Evolutionary conservation across 2,329 filamentous ascomycete species (phyloP).

Genomic region (Orbilia brochopaga): DNA sequence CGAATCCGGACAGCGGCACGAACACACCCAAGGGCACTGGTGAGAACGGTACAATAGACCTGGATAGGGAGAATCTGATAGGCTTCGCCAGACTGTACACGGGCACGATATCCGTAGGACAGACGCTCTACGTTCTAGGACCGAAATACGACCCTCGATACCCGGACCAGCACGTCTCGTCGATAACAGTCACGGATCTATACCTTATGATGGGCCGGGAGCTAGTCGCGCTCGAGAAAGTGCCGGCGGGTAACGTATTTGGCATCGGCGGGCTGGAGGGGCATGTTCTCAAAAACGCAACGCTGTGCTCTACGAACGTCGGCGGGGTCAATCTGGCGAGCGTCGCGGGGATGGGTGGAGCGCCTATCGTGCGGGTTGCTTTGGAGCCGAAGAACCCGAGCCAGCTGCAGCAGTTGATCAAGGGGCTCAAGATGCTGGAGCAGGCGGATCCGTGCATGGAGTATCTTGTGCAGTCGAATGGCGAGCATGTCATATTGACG

Average conservation of each 20-base stretch:
- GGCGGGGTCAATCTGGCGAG: conserved; percentile 91
- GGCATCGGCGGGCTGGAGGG: conserved; percentile 92
- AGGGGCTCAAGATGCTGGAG: conserved; percentile 81
- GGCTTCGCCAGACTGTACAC: conserved; percentile 95
- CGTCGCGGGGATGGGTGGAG: conserved; percentile 73
- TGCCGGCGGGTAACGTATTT: conserved; percentile 93
- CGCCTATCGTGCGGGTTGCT: conserved; percentile 93
- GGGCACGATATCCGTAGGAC: conserved; percentile 84
- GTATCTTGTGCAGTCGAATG: conserved; percentile 89
- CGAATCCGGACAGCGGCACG: conserved; percentile 56
- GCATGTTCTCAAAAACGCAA: conserved; percentile 93
- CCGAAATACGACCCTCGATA: conserved; percentile 89
- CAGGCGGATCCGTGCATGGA: conserved; percentile 95
- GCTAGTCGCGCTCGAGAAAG: conserved; percentile 78
- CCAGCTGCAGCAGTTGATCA: conserved; percentile 93
- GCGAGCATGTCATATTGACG: conserved; percentile 92
- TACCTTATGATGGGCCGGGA: conserved; percentile 96
- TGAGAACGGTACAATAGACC: conserved; percentile 62
- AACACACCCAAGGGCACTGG: conserved; percentile 53
- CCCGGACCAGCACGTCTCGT: conserved; percentile 65
- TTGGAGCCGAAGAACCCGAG: conserved; percentile 90
- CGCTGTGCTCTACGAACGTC: conserved; percentile 83
- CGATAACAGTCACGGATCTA: conserved; percentile 82
- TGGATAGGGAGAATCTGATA: conserved; percentile 84
- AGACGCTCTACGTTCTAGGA: conserved; percentile 85